Evolutionary conservation across 108 stramenopile genomes (phyloP).

Genomic region (Stephanodiscus triporus): DNA sequence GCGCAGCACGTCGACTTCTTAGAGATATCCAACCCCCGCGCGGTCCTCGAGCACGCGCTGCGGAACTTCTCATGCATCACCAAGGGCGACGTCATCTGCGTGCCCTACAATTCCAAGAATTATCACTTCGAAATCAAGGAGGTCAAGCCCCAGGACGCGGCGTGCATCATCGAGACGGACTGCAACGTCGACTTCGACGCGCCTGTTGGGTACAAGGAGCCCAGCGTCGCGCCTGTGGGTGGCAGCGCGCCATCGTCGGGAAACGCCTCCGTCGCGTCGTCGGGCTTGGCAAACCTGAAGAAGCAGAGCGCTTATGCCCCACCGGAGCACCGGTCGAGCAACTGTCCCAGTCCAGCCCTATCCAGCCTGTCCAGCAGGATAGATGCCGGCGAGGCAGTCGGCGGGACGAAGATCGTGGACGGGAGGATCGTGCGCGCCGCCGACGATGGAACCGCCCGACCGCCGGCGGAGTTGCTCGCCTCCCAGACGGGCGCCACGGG

Average conservation of each 20-base stretch:
- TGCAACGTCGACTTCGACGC: conserved; percentile 96
- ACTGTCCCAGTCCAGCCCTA: conserved; percentile 73
- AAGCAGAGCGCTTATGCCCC: conserved; percentile 55
- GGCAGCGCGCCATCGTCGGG: conserved; percentile 27
- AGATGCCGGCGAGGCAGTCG: conserved; percentile 28
- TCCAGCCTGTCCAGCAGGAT: conserved; percentile 43
- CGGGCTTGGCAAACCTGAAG: conserved; percentile 44
- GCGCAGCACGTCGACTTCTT: conserved; percentile 99
- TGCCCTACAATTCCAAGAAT: conserved; percentile 96
- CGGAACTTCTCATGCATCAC: conserved; percentile 98
- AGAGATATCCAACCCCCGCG: conserved; percentile 98
- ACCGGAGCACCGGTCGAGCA: conserved; percentile 49
- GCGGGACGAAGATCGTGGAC: conserved; percentile 72
- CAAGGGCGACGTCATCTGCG: conserved; percentile 94
- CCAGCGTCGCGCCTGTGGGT: conserved; percentile 21
- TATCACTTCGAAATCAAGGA: conserved; percentile 96
- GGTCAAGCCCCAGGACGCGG: conserved; percentile 89
- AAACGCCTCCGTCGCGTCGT: conserved; percentile 12
- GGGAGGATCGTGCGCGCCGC: conserved; percentile 75
- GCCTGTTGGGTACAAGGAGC: conserved; percentile 92
- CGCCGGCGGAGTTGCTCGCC: conserved; percentile 55
- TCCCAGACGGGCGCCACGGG: conserved; percentile 80
- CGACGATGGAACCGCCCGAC: conserved; percentile 15
- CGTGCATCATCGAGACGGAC: conserved; percentile 96
- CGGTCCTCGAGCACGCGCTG: conserved; percentile 95